Base-by-base conservation (phyloP, 768 basidiomycete species). In the Infundibulicybe gibba region DNA sequence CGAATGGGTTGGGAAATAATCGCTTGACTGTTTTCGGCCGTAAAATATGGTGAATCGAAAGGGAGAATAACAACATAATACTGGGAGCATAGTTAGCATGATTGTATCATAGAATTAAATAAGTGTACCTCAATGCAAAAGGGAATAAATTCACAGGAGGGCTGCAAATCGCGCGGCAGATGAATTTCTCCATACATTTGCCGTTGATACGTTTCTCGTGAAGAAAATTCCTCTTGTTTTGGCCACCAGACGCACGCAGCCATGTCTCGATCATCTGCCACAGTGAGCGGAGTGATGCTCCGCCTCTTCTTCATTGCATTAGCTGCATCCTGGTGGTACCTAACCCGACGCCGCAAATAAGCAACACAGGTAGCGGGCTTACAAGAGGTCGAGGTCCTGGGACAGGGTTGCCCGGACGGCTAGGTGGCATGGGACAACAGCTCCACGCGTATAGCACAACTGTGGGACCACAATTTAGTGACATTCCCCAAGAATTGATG, bases 111-210 rank as follows among this genome's bases (percentile, higher is more conserved):
- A n/a, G 32, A 53, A 21, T 6, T 21, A 10, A 31, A 30, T 20
- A 32, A 8, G 0, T 64, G 43, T 30, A 68, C 67, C 38, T 59
- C 56, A 19, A 65, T 48, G 33, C 53, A 55, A 49, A 67, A 64
- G 35, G 60, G 45, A 10, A 44, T 47, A 39, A 65, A 59, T 14
- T 45, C 47, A 21, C 61, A 60, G 14, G 65, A 61, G 25, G 65
- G 57, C 33, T 57, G 59, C 20, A 65, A 34, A 3, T 67, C 61
- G 32, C 59, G 57, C 16, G 56, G 49, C 2, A 69, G 47, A 16
- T 63, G 64, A 15, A 68, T 61, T 51, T 69, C 68, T 32, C 68
- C 68, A 31, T 61, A 56, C 15, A 69, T 43, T 1, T 39, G 47
- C 14, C 61, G 60, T 40, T 38, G 43, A 12, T 52, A 44, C 13